These are phyloP conservation scores for Fagopyrum tataricum DNA, from an alignment of 148 eudicot genomes.

Conservation along the genomic window DNA sequence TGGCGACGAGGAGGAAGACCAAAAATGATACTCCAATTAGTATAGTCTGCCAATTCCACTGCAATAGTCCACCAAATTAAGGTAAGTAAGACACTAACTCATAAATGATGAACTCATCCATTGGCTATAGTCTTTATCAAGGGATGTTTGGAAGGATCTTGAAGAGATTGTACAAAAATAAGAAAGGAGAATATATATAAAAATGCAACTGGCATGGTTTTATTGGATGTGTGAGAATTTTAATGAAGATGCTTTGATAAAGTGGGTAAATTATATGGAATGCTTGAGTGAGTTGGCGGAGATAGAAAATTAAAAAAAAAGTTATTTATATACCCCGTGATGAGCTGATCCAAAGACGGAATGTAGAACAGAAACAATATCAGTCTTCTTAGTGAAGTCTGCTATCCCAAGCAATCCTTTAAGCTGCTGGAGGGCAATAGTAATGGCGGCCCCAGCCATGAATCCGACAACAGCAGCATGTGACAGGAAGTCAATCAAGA, in stretches of 20 bases:
- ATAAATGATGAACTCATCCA: not conserved
- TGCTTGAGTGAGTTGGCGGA: no score
- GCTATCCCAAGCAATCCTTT: slow-evolving; percentile 74
- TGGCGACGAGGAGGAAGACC: slow-evolving; percentile 60
- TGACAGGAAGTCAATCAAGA: slow-evolving; percentile 75
- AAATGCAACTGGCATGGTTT: no score
- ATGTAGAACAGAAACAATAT: slow-evolving; percentile 60
- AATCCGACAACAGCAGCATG: slow-evolving; percentile 96
- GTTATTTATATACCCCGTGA: slow-evolving; percentile 46
- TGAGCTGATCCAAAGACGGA: slow-evolving; percentile 43
- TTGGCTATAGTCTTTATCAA: no score
- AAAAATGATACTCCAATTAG: slow-evolving; percentile 61
- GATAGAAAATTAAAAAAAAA: not conserved
- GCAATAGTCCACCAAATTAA: slow-evolving; percentile 10
- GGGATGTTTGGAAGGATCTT: no score
- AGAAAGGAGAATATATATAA: no score
- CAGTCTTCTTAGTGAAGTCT: slow-evolving; percentile 64
- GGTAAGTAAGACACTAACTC: not conserved
- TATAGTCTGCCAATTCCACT: slow-evolving; percentile 92
- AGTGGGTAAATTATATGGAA: no score
- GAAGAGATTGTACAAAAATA: no score
- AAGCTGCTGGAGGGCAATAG: slow-evolving; percentile 85
- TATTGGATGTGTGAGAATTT: no score
- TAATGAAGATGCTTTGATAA: no score
- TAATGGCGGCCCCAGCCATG: slow-evolving; percentile 91